Conservation (phyloP, 2,329 filamentous ascomycete species). For the Rutstroemia sydowiana region DNA sequence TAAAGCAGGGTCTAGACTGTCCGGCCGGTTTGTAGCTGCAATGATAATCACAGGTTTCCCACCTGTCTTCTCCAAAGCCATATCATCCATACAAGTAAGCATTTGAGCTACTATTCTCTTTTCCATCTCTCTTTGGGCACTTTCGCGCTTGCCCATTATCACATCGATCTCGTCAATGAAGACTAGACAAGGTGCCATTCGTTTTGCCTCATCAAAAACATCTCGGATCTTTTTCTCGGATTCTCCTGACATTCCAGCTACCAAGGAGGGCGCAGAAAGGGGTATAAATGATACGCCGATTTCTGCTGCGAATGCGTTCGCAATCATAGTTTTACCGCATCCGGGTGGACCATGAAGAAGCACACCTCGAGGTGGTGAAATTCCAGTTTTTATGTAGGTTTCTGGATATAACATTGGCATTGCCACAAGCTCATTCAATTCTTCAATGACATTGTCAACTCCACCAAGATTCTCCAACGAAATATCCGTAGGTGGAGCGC, state of each 20-base stretch:
- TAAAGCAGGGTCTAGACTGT: constrained; percentile 75
- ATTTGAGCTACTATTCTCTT: constrained; percentile 80
- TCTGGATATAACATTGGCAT: constrained; percentile 64
- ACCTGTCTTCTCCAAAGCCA: constrained; percentile 63
- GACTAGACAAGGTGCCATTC: constrained; percentile 77
- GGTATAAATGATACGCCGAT: constrained; percentile 72
- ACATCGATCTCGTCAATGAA: constrained; percentile 92
- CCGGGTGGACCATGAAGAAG: constrained; percentile 77
- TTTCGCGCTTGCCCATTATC: constrained; percentile 80
- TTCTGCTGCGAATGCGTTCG: constrained; percentile 69
- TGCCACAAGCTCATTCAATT: constrained; percentile 64
- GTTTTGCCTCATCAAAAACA: constrained; percentile 80
- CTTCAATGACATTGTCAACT: constrained; percentile 61
- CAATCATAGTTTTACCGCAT: constrained; percentile 80
- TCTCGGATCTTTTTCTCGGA: constrained; percentile 82
- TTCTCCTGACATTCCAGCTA: constrained; percentile 83
- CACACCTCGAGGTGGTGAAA: constrained; percentile 67
- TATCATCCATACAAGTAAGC: constrained; percentile 76
- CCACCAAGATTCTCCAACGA: constrained; percentile 69
- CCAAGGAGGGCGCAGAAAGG: constrained; percentile 72
- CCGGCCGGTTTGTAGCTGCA: constrained; percentile 82
- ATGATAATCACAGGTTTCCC: constrained; percentile 80
- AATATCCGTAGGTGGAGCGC: constrained; percentile 58
- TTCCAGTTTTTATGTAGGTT: constrained; percentile 56
- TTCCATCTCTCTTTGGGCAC: constrained; percentile 80